Conservation (phyloP, 2,329 filamentous ascomycete species). For the Tolypocladium ophioglossoides region DNA sequence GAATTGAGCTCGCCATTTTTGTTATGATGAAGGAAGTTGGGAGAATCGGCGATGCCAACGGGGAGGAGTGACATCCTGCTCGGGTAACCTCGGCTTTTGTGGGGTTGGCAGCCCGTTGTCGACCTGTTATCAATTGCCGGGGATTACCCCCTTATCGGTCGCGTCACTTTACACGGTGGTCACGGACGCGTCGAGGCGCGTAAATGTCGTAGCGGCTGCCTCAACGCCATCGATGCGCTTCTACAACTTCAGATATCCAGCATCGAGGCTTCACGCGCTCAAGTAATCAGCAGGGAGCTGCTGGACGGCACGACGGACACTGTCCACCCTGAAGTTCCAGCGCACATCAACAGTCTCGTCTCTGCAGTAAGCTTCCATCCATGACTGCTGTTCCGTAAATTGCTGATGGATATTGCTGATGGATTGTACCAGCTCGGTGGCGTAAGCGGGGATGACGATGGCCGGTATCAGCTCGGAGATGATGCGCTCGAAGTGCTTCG, state of each 20-base stretch:
- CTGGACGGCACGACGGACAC: conserved; percentile 43
- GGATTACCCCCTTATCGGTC: conserved; percentile 7
- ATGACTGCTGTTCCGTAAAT: neutral
- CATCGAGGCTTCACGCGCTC: neutral
- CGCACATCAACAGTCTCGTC: conserved; percentile 86
- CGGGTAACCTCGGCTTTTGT: conserved; percentile 34
- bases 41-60: conserved; percentile 1
- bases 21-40: neutral
- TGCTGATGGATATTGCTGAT: conserved; percentile 12
- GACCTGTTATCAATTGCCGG: conserved; percentile 4
- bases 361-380: conserved; percentile 60
- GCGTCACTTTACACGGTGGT: neutral
- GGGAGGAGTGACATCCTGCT: conserved; percentile 7
- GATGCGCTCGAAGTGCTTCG: conserved; percentile 86
- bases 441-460: conserved; percentile 66
- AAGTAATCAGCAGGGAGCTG: conserved; percentile 36
- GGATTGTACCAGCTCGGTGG: conserved; percentile 60
- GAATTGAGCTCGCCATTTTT: conserved; percentile 29
- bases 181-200: conserved; percentile 13
- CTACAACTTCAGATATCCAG: neutral
- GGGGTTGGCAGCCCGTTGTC: conserved; percentile 3
- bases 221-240: neutral
- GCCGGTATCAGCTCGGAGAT: conserved; percentile 80
- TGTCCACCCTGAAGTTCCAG: conserved; percentile 86
- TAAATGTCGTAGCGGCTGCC: conserved; percentile 2